phyloP scores from a whole-genome alignment of 2,329 filamentous ascomycete genomes.

The Claviceps citrina region DNA sequence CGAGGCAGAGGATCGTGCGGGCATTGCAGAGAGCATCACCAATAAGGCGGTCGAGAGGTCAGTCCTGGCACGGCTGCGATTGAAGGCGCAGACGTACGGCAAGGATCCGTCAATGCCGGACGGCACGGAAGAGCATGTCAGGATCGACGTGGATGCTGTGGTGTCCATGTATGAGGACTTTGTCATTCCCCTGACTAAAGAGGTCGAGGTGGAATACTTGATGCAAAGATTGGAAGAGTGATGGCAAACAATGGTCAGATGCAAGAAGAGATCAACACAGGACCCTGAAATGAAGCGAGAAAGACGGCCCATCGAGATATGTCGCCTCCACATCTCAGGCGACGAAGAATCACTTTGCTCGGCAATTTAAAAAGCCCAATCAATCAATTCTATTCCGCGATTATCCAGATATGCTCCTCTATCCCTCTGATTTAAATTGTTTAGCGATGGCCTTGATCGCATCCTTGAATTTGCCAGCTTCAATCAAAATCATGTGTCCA shows the following conservation, averaged over 20 bases:
- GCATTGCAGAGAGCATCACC: slow-evolving; percentile 81
- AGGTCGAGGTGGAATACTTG: slow-evolving; percentile 93
- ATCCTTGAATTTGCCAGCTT: slow-evolving; percentile 57
- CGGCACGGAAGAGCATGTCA: slow-evolving; percentile 41
- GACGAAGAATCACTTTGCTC: too few species aligned
- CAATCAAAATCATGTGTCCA: slow-evolving; percentile 76
- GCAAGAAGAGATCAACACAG: too few species aligned
- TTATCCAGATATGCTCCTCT: too few species aligned
- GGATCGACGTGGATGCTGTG: slow-evolving; percentile 87
- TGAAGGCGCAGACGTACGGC: slow-evolving; percentile 89
- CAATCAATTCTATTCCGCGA: too few species aligned
- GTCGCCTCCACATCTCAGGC: too few species aligned
- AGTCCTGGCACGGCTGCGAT: slow-evolving; percentile 68
- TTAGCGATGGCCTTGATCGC: slow-evolving; percentile 63
- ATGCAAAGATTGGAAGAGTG: slow-evolving; percentile 65
- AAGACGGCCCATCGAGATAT: too few species aligned
- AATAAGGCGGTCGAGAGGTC: slow-evolving; percentile 79
- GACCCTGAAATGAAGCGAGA: too few species aligned
- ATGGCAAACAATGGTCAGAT: background rate
- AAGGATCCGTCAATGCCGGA: slow-evolving; percentile 60
- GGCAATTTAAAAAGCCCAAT: too few species aligned
- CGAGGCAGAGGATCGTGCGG: slow-evolving; percentile 59
- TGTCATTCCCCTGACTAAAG: slow-evolving; percentile 95
- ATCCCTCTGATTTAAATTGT: slow-evolving; percentile 44
- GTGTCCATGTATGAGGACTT: slow-evolving; percentile 81